Evolutionary conservation across 1,284 basidiomycete genomes (phyloP).

Genomic region (Cronartium ribicola): DNA sequence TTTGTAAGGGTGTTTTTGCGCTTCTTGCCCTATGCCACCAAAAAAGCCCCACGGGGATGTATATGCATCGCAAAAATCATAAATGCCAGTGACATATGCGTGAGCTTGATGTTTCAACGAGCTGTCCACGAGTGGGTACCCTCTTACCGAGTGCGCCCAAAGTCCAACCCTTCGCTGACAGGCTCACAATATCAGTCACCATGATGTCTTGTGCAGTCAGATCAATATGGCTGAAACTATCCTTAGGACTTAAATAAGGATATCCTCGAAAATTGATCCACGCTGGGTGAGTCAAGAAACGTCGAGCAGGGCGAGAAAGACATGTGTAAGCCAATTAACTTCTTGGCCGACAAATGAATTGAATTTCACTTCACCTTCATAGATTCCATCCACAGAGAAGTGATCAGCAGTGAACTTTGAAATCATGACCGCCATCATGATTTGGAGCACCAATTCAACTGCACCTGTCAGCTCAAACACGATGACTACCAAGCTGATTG

Average conservation of each 20-base stretch:
- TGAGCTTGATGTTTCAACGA: background rate
- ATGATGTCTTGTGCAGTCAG: conserved; percentile 63
- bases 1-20: conserved; percentile 24
- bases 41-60: background rate
- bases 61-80: too few relatives aligned
- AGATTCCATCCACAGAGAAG: conserved; percentile 67
- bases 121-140: background rate
- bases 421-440: conserved; percentile 71
- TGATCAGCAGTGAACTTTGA: conserved; percentile 71
- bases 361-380: conserved; percentile 52
- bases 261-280: conserved; percentile 57
- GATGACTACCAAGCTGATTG: conserved; percentile 61
- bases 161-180: conserved; percentile 48
- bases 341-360: conserved; percentile 64
- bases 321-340: background rate
- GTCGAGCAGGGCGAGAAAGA: too few relatives aligned
- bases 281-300: conserved; percentile 28
- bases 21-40: conserved; percentile 10
- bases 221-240: conserved; percentile 64
- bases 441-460: conserved; percentile 62
- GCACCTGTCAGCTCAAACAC: conserved; percentile 60
- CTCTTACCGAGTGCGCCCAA: conserved; percentile 58
- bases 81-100: background rate
- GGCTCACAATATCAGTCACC: conserved; percentile 54
- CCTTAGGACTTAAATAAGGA: conserved; percentile 65